Base-by-base conservation (phyloP, 208 protist genomes). In the Trypanosomatidae sp. region DNA sequence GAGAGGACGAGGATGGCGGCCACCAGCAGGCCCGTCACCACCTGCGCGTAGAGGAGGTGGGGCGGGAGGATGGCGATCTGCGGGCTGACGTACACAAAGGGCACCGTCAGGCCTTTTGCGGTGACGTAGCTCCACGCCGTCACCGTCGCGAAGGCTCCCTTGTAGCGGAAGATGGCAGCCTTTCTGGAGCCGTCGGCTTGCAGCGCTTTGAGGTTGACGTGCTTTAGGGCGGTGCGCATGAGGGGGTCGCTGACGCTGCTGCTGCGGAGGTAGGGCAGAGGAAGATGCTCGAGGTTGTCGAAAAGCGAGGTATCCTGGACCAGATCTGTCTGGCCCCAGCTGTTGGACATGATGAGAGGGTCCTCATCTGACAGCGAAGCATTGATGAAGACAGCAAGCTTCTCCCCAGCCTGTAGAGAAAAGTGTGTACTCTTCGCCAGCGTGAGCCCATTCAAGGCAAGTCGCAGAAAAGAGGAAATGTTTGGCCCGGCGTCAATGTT, bases 151-250 rank as follows among this genome's bases (percentile, higher is more conserved):
- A 60, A 36, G 3, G 55, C 64, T 33, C 66, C 69, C 12, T 4
- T 2, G 65, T 62, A 73, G 9, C 30, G 1, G 58, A 80, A 80
- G 68, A 71, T 39, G 10, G 49, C 56, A 6, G 43, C 50, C 53
- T 25, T 25, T 6, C 15, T 25, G 76, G 71, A 65, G 9, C 25
- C 49, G 22, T 55, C 5, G 15, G 12, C 2, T 36, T 70, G 69
- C 62, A 82, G 58, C 15, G 30, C 58, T 4, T 36, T 46, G 19
- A 84, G 33, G 69, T 82, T 39, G 22, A 88, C 44, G 30, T 82
- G 69, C 69, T 66, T 30, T 3, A 88, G 52, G n/a, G 80, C 83
- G 13, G 62, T 68, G 15, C 72, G 65, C 83, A 88, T 83, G 56
- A 88, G 62, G 1, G 80, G 75, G 74, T 84, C 47, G 44, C 49